Conservation (phyloP, 768 basidiomycete genomes). For the Hericium alpestre region DNA sequence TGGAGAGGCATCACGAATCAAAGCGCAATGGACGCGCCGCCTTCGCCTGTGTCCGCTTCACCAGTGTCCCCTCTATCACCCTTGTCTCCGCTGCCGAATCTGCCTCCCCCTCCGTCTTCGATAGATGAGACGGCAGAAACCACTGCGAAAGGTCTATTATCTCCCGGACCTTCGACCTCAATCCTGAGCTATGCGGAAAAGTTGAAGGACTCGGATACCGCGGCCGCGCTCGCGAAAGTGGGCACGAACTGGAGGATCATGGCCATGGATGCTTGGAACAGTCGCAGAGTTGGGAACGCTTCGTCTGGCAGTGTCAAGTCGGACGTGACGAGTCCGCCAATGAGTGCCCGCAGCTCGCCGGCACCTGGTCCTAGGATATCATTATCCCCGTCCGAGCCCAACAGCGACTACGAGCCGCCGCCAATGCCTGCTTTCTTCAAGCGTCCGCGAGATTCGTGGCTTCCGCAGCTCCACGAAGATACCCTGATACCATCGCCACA, state of each 20-base stretch:
- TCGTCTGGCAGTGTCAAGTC: too few relatives aligned
- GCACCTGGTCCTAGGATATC: too few relatives aligned
- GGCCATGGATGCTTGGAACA: slow-evolving; percentile 32
- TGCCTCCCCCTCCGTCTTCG: slow-evolving; percentile 14
- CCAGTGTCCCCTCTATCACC: slow-evolving; percentile 27
- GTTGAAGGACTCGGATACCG: slow-evolving; percentile 60
- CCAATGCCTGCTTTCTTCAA: slow-evolving; percentile 48
- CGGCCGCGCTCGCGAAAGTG: slow-evolving; percentile 60
- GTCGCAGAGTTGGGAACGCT: not conserved
- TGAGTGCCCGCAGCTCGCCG: too few relatives aligned
- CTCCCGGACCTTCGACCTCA: slow-evolving; percentile 5
- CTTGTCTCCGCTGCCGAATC: slow-evolving; percentile 15
- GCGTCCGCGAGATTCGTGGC: slow-evolving; percentile 46
- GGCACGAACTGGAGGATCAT: slow-evolving; percentile 70
- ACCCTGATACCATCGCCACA: slow-evolving; percentile 1
- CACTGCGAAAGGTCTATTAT: slow-evolving; percentile 5
- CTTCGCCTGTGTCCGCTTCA: slow-evolving; percentile 25
- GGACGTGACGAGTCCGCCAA: too few relatives aligned
- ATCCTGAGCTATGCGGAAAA: slow-evolving; percentile 56
- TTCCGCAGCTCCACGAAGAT: slow-evolving; percentile 23
- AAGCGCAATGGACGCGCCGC: slow-evolving; percentile 56
- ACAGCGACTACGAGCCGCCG: slow-evolving; percentile 38
- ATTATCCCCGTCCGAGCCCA: too few relatives aligned
- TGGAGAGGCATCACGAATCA: slow-evolving; percentile 75
- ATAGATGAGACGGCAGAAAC: not conserved